A percentile compares a stretch with the other conserved stretches of the same genome.
Evolutionary conservation across 2,329 filamentous ascomycete species (phyloP).

Genomic region (Penicillium sp.): DNA sequence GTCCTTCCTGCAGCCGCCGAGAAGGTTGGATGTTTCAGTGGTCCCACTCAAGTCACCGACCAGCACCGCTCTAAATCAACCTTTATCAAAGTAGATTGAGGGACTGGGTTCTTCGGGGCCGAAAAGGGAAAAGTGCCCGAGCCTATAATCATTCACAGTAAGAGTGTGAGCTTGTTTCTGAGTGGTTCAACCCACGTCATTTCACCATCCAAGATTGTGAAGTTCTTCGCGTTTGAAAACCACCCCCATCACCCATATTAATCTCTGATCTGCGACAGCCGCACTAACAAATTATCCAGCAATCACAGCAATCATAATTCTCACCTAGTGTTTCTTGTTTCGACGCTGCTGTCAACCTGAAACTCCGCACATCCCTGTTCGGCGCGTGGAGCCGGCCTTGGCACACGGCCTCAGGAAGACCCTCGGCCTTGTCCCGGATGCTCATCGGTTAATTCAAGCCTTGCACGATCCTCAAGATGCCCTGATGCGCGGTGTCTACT

Average conservation of each 20-base stretch:
- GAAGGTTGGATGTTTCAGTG: conserved; percentile 9
- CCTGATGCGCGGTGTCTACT: neutral
- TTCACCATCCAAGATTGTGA: neutral
- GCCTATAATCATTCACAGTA: neutral
- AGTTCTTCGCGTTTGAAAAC: neutral
- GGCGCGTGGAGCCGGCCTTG: conserved; percentile 30
- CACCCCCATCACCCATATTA: neutral
- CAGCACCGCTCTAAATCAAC: conserved; percentile 7
- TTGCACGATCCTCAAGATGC: neutral
- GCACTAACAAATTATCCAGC: conserved; percentile 8
- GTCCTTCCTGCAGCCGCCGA: neutral
- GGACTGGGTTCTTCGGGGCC: neutral
- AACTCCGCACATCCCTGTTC: conserved; percentile 23
- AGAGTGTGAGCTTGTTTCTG: neutral
- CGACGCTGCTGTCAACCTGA: conserved; percentile 23
- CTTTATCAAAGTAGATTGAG: conserved; percentile 7
- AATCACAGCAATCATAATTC: conserved; percentile 18
- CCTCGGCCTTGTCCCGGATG: conserved; percentile 22
- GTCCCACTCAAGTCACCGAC: neutral
- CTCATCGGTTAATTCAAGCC: conserved; percentile 2
- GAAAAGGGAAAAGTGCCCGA: conserved; percentile 13
- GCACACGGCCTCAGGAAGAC: conserved; percentile 23
- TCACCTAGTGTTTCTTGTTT: neutral
- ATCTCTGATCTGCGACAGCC: neutral
- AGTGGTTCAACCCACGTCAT: neutral